Percentiles rank a stretch among this genome's conserved stretches.
Conservation (phyloP, 2,329 filamentous ascomycete genomes). For the Emmonsiellopsis sp. region DNA sequence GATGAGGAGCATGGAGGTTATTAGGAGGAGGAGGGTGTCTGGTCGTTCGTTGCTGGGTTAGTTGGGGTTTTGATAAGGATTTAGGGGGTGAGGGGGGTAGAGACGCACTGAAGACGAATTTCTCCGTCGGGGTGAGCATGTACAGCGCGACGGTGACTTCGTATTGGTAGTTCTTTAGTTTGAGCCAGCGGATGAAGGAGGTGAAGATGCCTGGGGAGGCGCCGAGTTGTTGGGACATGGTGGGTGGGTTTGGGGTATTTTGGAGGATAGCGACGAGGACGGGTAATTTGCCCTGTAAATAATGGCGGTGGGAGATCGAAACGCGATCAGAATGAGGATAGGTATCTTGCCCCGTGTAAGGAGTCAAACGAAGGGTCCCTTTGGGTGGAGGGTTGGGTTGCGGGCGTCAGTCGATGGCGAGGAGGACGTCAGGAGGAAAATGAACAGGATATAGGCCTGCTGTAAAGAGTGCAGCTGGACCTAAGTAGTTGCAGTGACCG, state of each 20-base stretch:
- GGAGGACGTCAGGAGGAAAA: no score
- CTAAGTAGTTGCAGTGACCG: no score
- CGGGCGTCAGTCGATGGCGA: no score
- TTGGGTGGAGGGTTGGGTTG: no score
- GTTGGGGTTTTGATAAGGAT: background rate
- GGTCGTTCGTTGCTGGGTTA: constrained; percentile 3
- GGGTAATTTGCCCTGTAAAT: no score
- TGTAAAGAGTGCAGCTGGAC: no score
- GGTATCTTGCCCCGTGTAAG: no score
- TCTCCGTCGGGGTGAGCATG: constrained; percentile 94
- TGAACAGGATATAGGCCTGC: no score
- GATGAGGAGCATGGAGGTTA: constrained; percentile 75
- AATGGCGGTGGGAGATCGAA: no score
- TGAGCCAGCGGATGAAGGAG: constrained; percentile 68
- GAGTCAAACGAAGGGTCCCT: no score
- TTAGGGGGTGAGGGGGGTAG: constrained; percentile 3
- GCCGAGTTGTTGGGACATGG: constrained; percentile 7
- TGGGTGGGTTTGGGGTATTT: background rate
- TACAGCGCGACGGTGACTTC: constrained; percentile 95
- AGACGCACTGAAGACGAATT: constrained; percentile 85
- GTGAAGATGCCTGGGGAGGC: constrained; percentile 33
- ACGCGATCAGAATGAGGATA: no score
- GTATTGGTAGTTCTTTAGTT: constrained; percentile 95
- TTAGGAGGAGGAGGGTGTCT: constrained; percentile 90
- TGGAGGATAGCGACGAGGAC: no score